phyloP scores from a whole-genome alignment of 805 yeast species.

The Candida berthetii region DNA sequence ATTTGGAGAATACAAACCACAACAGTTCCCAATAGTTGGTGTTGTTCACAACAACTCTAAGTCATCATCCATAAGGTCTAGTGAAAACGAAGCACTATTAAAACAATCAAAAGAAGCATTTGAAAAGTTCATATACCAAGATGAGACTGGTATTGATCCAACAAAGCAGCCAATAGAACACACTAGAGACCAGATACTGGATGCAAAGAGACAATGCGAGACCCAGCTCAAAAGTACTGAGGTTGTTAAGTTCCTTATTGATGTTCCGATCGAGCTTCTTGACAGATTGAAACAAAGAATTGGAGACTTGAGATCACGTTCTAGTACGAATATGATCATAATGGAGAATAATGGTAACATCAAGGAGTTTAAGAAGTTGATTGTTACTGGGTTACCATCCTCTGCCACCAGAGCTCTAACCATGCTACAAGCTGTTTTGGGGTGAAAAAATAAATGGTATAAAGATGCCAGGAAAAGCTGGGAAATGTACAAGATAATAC shows the following conservation, averaged over 20 bases:
- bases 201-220: conserved; percentile 5
- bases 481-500: too few relatives aligned
- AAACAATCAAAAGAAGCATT: conserved; percentile 5
- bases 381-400: conserved; percentile 10
- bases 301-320: conserved; percentile 12
- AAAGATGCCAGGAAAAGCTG: too few relatives aligned
- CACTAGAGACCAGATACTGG: conserved; percentile 4
- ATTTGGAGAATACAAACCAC: conserved; percentile 2
- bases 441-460: too few relatives aligned
- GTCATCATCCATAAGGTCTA: conserved; percentile 3
- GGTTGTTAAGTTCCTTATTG: conserved; percentile 6
- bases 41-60: not conserved
- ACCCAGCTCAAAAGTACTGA: conserved; percentile 2
- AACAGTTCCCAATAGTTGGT: conserved; percentile 7
- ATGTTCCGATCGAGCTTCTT: conserved; percentile 11
- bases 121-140: not conserved
- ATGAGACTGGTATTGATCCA: not conserved
- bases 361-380: conserved; percentile 4
- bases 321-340: conserved; percentile 12
- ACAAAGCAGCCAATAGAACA: not conserved
- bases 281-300: not conserved
- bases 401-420: conserved; percentile 10
- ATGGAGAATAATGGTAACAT: conserved; percentile 4
- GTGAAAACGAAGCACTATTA: conserved; percentile 6
- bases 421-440: not conserved